Conservation (phyloP, 768 basidiomycete species). For the Mrakia gelida region DNA sequence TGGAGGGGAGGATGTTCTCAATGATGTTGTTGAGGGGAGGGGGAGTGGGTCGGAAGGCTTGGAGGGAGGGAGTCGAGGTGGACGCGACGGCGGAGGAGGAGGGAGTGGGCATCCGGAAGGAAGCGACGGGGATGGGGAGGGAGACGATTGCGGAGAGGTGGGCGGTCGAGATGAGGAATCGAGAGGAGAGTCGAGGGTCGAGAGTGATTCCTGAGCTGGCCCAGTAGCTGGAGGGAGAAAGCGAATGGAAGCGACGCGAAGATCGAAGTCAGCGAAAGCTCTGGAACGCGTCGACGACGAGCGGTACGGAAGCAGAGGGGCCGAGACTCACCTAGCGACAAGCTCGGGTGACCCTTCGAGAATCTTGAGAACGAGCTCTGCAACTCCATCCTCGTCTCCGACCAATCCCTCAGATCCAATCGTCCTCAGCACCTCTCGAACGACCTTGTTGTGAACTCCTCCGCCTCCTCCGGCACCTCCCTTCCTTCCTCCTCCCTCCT, state of each 20-base stretch:
- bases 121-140: constrained; percentile 61
- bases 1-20: constrained; percentile 72
- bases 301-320: background rate
- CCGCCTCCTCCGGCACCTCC: constrained; percentile 41
- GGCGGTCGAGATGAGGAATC: constrained; percentile 80
- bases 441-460: constrained; percentile 66
- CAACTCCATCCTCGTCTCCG: constrained; percentile 71
- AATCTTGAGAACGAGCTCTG: constrained; percentile 76
- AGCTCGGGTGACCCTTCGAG: constrained; percentile 81
- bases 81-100: constrained; percentile 36
- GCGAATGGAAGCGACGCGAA: background rate
- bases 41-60: constrained; percentile 61
- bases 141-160: constrained; percentile 71
- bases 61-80: constrained; percentile 31
- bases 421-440: constrained; percentile 65
- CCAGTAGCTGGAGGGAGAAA: constrained; percentile 59
- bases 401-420: constrained; percentile 63
- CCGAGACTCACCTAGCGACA: constrained; percentile 59
- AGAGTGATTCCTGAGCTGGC: constrained; percentile 62
- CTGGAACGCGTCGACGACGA: too few relatives aligned
- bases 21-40: constrained; percentile 67
- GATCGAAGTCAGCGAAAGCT: background rate
- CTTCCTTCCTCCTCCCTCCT: constrained; percentile 36
- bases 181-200: constrained; percentile 79
- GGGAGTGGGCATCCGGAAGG: constrained; percentile 55